phyloP scores from a whole-genome alignment of 805 yeast genomes.

The Hanseniaspora osmophila region DNA sequence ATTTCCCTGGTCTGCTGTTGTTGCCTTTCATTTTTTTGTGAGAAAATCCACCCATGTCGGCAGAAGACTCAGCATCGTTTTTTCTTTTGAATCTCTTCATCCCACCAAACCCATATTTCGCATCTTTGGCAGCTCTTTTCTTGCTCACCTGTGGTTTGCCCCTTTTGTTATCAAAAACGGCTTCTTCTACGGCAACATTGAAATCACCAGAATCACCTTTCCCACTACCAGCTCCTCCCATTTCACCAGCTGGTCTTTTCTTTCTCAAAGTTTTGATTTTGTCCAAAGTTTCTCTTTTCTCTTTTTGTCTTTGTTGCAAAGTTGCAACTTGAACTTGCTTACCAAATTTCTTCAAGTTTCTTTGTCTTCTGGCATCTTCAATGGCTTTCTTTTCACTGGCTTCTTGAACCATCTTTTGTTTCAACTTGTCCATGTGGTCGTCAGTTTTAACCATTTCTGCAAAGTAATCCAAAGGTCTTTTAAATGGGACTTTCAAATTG shows the following conservation, averaged over 20 bases:
- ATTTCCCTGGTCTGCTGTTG: conserved; percentile 37
- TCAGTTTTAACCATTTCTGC: conserved; percentile 98
- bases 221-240: conserved; percentile 24
- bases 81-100: conserved; percentile 57
- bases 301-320: conserved; percentile 82
- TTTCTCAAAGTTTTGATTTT: conserved; percentile 82
- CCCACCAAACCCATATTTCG: conserved; percentile 69
- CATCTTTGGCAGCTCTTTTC: conserved; percentile 56
- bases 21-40: conserved; percentile 36
- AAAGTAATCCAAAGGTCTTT: conserved; percentile 89
- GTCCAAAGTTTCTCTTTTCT: conserved; percentile 79
- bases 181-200: conserved; percentile 85
- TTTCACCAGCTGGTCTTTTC: conserved; percentile 69
- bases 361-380: conserved; percentile 86
- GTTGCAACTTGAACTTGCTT: conserved; percentile 93
- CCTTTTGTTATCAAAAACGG: conserved; percentile 31
- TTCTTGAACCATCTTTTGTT: conserved; percentile 65
- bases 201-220: conserved; percentile 43
- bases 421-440: conserved; percentile 93
- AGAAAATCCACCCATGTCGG: conserved; percentile 42
- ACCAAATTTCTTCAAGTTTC: conserved; percentile 91
- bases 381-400: conserved; percentile 76
- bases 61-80: conserved; percentile 60
- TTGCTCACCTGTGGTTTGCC: conserved; percentile 32
- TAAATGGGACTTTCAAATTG: conserved; percentile 68